These are phyloP conservation scores for Trichoderma simmonsii DNA, from an alignment of 2,329 filamentous ascomycete genomes.

Conservation along the genomic window DNA sequence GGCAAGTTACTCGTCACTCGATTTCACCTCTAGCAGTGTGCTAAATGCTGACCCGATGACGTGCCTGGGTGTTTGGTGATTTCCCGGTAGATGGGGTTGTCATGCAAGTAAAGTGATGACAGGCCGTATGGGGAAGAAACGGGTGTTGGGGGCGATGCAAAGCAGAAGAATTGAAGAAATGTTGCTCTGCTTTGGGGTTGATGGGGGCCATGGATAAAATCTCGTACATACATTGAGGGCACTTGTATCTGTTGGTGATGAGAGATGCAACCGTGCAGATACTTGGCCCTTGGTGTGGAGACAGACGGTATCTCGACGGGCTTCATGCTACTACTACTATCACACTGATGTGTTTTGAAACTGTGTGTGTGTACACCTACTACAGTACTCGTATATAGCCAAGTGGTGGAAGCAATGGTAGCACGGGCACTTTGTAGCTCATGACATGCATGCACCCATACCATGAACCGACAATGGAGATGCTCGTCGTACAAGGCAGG, in stretches of 20 bases:
- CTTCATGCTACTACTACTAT: background rate
- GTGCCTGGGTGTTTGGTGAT: background rate
- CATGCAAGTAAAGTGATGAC: conserved; percentile 3
- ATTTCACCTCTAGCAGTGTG: background rate
- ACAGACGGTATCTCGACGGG: background rate
- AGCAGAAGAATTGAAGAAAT: background rate
- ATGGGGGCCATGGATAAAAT: background rate
- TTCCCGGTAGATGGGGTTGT: background rate
- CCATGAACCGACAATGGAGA: background rate
- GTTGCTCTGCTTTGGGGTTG: background rate
- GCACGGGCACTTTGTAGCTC: background rate
- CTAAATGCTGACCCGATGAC: conserved; percentile 5
- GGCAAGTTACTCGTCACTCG: background rate
- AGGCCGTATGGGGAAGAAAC: background rate
- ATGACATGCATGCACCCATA: background rate
- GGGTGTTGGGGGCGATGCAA: background rate
- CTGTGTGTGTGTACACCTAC: background rate
- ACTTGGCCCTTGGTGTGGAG: background rate
- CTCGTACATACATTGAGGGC: background rate
- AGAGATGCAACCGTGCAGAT: background rate
- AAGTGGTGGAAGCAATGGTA: background rate
- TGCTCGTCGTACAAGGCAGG: background rate
- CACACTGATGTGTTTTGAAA: background rate
- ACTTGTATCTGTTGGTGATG: background rate
- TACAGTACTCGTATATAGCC: background rate